Conservation (phyloP, 2,329 filamentous ascomycete genomes). For the Xylariaceae sp. region DNA sequence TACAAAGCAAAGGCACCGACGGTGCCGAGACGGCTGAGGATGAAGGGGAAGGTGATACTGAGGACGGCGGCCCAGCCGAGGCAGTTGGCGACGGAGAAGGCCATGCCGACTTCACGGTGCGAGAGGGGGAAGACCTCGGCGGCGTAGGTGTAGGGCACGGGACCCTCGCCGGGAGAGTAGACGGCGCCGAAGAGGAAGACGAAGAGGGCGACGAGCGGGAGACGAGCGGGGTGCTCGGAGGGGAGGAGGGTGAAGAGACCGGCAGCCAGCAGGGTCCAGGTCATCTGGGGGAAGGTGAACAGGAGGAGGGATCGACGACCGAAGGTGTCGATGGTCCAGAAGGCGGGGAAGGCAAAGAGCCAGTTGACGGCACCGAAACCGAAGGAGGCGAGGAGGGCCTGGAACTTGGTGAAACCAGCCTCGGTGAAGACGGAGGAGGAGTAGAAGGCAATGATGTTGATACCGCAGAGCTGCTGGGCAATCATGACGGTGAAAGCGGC, state of each 20-base stretch:
- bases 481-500: conserved; percentile 79
- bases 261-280: conserved; percentile 60
- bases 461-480: conserved; percentile 64
- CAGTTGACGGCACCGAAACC: conserved; percentile 63
- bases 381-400: conserved; percentile 57
- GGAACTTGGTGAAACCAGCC: conserved; percentile 49
- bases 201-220: conserved; percentile 52
- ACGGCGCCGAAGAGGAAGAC: conserved; percentile 57
- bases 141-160: conserved; percentile 63
- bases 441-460: conserved; percentile 75
- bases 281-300: conserved; percentile 64
- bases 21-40: conserved; percentile 42
- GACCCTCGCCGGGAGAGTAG: conserved; percentile 61
- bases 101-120: conserved; percentile 68
- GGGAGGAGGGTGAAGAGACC: conserved; percentile 53
- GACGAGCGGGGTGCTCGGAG: conserved; percentile 21
- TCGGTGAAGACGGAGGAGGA: conserved; percentile 57
- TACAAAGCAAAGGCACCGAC: conserved; percentile 45
- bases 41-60: conserved; percentile 58
- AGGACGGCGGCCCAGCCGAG: conserved; percentile 56
- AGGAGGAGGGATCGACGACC: conserved; percentile 57
- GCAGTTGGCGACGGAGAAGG: conserved; percentile 61
- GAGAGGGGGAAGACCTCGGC: conserved; percentile 67
- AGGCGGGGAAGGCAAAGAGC: conserved; percentile 58
- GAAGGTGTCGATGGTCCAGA: conserved; percentile 63